These are phyloP conservation scores for Stylonectria norvegica DNA, from an alignment of 2,329 filamentous ascomycete species.

Conservation along the genomic window DNA sequence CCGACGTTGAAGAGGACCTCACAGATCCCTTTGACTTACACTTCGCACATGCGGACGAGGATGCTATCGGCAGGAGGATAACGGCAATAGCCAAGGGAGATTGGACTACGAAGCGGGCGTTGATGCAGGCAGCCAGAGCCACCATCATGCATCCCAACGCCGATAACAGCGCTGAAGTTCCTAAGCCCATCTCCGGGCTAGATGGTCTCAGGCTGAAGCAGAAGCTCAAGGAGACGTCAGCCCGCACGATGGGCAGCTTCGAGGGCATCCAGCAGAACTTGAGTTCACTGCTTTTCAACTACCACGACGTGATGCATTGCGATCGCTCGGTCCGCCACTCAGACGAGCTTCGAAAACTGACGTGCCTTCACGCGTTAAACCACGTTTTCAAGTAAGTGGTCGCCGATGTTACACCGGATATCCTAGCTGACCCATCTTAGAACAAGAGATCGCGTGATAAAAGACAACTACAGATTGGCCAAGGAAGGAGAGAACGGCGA, in stretches of 20 bases:
- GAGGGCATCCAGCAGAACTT: constrained; percentile 61
- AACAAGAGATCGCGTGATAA: constrained; percentile 85
- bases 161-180: constrained; percentile 31
- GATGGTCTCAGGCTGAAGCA: constrained; percentile 64
- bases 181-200: constrained; percentile 36
- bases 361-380: constrained; percentile 82
- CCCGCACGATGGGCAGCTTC: constrained; percentile 54
- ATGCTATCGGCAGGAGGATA: constrained; percentile 52
- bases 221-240: constrained; percentile 57
- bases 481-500: constrained; percentile 62
- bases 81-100: constrained; percentile 47
- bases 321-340: constrained; percentile 68
- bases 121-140: constrained; percentile 46
- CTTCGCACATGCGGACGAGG: constrained; percentile 67
- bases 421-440: constrained; percentile 35
- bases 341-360: constrained; percentile 63
- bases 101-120: constrained; percentile 49
- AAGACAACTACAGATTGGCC: constrained; percentile 79
- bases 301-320: constrained; percentile 76
- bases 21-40: constrained; percentile 77
- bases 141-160: constrained; percentile 46
- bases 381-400: constrained; percentile 75
- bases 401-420: not conserved
- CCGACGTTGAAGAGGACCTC: constrained; percentile 51
- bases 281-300: constrained; percentile 72